A percentile compares a stretch with the other conserved stretches of the same genome.
Conservation (phyloP, 345 rosid species). For the Durio zibethinus region DNA sequence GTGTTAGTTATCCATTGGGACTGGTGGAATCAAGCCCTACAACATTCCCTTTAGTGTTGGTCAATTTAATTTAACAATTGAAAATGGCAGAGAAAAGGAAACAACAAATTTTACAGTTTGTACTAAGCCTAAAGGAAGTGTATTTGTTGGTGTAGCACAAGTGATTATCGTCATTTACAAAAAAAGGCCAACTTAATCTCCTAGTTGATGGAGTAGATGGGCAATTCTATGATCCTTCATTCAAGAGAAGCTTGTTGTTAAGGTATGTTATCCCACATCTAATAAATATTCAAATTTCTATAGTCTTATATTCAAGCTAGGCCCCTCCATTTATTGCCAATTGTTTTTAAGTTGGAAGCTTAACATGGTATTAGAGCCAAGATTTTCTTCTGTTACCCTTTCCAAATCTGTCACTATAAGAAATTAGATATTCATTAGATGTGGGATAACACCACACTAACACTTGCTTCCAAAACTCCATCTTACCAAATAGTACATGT, state of each 20-base stretch:
- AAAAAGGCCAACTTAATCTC: conserved; percentile 39
- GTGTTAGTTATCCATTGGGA: conserved; percentile 49
- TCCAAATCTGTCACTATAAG: too few relatives aligned
- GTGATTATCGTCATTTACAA: conserved; percentile 53
- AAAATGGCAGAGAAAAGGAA: conserved; percentile 63
- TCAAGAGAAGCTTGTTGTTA: conserved; percentile 26
- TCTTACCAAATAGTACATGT: conserved; percentile 55
- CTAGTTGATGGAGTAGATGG: conserved; percentile 20
- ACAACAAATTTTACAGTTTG: conserved; percentile 71
- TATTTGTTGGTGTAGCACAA: conserved; percentile 46
- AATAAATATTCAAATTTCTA: too few relatives aligned
- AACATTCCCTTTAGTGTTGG: conserved; percentile 80
- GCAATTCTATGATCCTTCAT: conserved; percentile 38
- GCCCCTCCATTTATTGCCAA: too few relatives aligned
- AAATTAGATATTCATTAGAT: too few relatives aligned
- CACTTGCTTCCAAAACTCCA: conserved; percentile 36
- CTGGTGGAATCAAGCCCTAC: conserved; percentile 77
- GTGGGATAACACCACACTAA: too few relatives aligned
- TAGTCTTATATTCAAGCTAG: too few relatives aligned
- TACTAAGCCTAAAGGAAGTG: conserved; percentile 76
- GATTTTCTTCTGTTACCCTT: too few relatives aligned
- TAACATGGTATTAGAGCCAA: too few relatives aligned
- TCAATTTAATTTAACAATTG: conserved; percentile 68
- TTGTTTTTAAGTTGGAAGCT: too few relatives aligned
- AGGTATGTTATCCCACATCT: too few relatives aligned